Evolutionary conservation across 306 rosid species (phyloP).

Genomic region (Prunus persica): DNA sequence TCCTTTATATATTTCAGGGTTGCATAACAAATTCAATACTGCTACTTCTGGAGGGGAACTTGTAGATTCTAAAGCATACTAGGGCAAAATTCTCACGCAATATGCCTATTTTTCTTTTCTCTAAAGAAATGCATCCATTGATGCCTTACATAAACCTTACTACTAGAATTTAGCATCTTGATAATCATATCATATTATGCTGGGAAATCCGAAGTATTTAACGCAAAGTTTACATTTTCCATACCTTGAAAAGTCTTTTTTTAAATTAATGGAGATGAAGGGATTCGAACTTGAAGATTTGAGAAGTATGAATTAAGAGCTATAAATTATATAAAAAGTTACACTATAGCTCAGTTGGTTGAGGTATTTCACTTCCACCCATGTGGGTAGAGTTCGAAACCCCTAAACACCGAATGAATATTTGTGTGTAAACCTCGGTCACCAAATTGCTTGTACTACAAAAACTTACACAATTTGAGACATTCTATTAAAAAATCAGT

Average conservation of each 20-base stretch:
- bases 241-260: background rate
- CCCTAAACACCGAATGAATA: no score
- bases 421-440: no score
- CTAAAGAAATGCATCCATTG: constrained; percentile 27
- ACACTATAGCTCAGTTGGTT: no score
- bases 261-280: no score
- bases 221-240: background rate
- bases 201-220: background rate
- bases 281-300: no score
- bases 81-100: constrained; percentile 34
- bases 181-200: background rate
- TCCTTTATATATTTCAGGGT: background rate
- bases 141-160: background rate
- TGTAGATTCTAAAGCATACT: background rate
- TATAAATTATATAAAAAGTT: no score
- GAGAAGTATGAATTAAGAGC: no score
- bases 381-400: no score
- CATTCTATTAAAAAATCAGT: background rate
- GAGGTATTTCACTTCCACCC: no score
- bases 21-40: background rate
- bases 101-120: constrained; percentile 14
- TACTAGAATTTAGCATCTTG: constrained; percentile 10
- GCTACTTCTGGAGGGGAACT: background rate
- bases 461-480: background rate
- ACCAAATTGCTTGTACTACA: no score